Percentiles rank a stretch among this genome's conserved stretches.
phyloP scores from a whole-genome alignment of 1,284 basidiomycete genomes.

The Phylloporus sp. region DNA sequence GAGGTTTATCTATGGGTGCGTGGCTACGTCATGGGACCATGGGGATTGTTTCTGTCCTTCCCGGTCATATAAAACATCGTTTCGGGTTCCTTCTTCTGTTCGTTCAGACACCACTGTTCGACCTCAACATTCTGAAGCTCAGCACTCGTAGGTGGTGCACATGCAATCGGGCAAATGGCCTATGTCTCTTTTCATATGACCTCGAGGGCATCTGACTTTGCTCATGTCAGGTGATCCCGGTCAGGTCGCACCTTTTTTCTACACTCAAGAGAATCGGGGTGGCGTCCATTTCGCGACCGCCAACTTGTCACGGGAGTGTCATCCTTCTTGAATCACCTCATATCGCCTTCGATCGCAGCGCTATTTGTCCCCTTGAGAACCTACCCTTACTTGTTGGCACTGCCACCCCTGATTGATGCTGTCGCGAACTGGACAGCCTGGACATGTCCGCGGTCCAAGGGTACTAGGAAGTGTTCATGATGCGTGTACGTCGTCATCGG shows the following conservation, averaged over 20 bases:
- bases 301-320: background rate
- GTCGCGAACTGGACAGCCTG: background rate
- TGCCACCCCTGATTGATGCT: conserved; percentile 4
- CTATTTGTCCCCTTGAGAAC: background rate
- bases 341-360: conserved; percentile 4
- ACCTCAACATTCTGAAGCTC: background rate
- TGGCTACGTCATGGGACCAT: background rate
- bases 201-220: conserved; percentile 34
- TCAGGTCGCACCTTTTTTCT: conserved; percentile 52
- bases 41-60: background rate
- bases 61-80: background rate
- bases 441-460: conserved; percentile 3
- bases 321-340: background rate
- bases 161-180: conserved; percentile 39
- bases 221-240: conserved; percentile 52
- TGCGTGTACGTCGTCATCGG: conserved; percentile 4
- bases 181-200: conserved; percentile 38
- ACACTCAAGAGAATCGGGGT: conserved; percentile 60
- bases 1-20: conserved; percentile 4
- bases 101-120: background rate
- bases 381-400: background rate
- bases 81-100: background rate
- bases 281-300: conserved; percentile 64
- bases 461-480: conserved; percentile 5
- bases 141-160: background rate